These are phyloP conservation scores for Trichoderma reesei DNA, from an alignment of 495 filamentous ascomycete genomes.

Conservation along the genomic window DNA sequence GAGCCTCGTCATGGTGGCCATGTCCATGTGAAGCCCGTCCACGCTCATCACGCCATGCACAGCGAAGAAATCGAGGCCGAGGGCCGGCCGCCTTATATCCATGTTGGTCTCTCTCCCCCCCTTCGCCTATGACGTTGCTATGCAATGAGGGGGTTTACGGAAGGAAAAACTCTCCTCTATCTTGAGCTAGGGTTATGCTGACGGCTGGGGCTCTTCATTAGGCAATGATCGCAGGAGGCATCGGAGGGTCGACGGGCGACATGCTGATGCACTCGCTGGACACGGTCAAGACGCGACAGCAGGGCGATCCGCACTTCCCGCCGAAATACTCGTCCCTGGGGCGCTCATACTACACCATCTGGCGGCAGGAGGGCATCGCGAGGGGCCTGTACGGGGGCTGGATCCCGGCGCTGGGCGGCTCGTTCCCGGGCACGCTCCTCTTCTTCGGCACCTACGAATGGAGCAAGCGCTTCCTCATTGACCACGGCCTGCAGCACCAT, in stretches of 20 bases:
- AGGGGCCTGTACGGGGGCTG: conserved; percentile 91
- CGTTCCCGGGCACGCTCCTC: conserved; percentile 85
- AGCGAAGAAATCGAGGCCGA: conserved; percentile 33
- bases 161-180: background rate
- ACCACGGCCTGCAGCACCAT: conserved; percentile 64
- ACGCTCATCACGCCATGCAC: conserved; percentile 27
- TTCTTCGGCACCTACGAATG: conserved; percentile 97
- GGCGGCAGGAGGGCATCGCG: conserved; percentile 78
- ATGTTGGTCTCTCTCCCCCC: conserved; percentile 24
- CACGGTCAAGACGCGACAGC: conserved; percentile 97
- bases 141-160: background rate
- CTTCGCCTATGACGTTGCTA: background rate
- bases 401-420: conserved; percentile 78
- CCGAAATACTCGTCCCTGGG: conserved; percentile 85
- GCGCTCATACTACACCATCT: conserved; percentile 83
- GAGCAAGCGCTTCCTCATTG: conserved; percentile 83
- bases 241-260: conserved; percentile 86
- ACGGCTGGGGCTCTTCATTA: conserved; percentile 24
- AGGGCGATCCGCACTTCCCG: conserved; percentile 86
- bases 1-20: background rate
- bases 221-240: conserved; percentile 90
- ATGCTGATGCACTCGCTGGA: conserved; percentile 99
- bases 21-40: background rate
- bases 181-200: background rate
- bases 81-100: conserved; percentile 35